phyloP scores from a whole-genome alignment of 164 flowering plant genomes.

The Liquidambar formosana region DNA sequence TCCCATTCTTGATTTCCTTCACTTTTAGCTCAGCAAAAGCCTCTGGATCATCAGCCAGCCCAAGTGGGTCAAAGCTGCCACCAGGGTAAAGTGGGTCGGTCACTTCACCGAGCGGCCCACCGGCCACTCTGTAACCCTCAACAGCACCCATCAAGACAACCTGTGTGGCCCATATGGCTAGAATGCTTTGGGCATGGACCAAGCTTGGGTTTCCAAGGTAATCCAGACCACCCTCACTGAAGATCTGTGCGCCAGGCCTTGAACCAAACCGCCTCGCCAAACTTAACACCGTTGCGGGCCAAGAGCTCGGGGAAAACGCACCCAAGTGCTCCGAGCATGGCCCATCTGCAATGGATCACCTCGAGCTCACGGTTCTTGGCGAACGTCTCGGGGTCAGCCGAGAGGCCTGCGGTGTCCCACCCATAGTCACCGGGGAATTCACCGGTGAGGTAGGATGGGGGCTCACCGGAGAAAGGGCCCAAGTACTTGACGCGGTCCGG shows the following conservation, averaged over 20 bases:
- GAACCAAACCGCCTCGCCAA: too few relatives aligned
- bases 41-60: conserved; percentile 4
- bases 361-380: too few relatives aligned
- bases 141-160: conserved; percentile 7
- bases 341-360: too few relatives aligned
- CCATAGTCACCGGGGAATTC: conserved; percentile 9
- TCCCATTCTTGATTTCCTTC: conserved; percentile 10
- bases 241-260: neutral
- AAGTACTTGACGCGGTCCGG: too few relatives aligned
- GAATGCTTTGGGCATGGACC: conserved; percentile 11
- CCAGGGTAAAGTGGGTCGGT: too few relatives aligned
- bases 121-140: too few relatives aligned
- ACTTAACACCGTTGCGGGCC: conserved; percentile 5
- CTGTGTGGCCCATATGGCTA: conserved; percentile 10
- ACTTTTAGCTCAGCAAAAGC: conserved; percentile 5
- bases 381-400: conserved; percentile 14
- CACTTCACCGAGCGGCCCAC: too few relatives aligned
- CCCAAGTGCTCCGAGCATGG: too few relatives aligned
- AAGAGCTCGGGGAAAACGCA: conserved; percentile 6
- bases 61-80: too few relatives aligned
- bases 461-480: conserved; percentile 6
- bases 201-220: conserved; percentile 9
- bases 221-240: conserved; percentile 8
- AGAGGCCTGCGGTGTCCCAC: conserved; percentile 12
- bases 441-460: conserved; percentile 11